Percentiles rank a stretch among this genome's conserved stretches.
These are phyloP conservation scores for Barnettozyma botsteinii DNA, from an alignment of 805 yeast genomes.

Conservation along the genomic window DNA sequence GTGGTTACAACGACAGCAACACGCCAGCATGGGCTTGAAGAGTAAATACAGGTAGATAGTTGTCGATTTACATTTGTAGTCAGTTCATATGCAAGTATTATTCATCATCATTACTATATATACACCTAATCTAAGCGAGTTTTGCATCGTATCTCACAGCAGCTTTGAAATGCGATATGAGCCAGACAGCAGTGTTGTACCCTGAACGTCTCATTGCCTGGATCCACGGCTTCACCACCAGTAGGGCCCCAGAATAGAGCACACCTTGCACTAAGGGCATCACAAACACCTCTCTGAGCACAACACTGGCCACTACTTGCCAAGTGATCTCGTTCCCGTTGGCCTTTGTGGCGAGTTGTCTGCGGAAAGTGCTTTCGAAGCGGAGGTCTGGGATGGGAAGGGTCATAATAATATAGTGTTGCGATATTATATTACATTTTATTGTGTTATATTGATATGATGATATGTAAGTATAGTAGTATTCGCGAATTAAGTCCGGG, in stretches of 20 bases:
- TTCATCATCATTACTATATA: too few relatives aligned
- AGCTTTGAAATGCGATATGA: slow-evolving; percentile 4
- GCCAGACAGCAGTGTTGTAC: slow-evolving; percentile 1
- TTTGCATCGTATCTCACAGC: slow-evolving; percentile 6
- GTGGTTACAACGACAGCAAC: slow-evolving; percentile 1
- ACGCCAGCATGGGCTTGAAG: slow-evolving; percentile 6
- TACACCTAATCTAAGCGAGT: too few relatives aligned
- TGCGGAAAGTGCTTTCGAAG: slow-evolving; percentile 9
- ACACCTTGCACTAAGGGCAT: slow-evolving; percentile 11
- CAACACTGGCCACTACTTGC: slow-evolving; percentile 2
- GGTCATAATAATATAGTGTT: background rate
- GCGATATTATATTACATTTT: too few relatives aligned
- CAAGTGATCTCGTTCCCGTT: background rate
- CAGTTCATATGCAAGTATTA: too few relatives aligned
- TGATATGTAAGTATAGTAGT: too few relatives aligned
- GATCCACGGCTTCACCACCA: slow-evolving; percentile 9
- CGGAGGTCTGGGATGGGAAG: slow-evolving; percentile 13
- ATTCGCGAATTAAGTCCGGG: too few relatives aligned
- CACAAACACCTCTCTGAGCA: slow-evolving; percentile 6
- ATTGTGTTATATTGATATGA: too few relatives aligned
- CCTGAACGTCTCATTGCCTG: slow-evolving; percentile 3
- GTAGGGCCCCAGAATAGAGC: slow-evolving; percentile 1
- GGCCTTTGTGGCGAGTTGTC: slow-evolving; percentile 1
- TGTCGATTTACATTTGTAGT: too few relatives aligned
- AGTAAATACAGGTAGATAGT: too few relatives aligned